A percentile compares a stretch with the other conserved stretches of the same genome.
phyloP scores from a whole-genome alignment of 202 grass and related monocot species.

The Elaeis oleifera region DNA sequence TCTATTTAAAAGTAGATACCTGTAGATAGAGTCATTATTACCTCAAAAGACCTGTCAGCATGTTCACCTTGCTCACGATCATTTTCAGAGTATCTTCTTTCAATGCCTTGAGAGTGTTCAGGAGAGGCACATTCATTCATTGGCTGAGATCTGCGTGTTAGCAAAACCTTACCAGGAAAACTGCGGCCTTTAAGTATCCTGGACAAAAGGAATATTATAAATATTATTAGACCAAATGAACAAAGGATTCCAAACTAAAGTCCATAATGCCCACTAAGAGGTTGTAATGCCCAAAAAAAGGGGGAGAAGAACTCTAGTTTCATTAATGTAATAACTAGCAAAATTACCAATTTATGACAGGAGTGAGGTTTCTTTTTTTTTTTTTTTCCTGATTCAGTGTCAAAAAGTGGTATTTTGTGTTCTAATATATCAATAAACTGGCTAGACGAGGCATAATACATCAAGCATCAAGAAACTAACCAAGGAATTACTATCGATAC shows the following conservation, averaged over 20 bases:
- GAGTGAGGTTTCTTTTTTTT: not conserved
- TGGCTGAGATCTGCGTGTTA: constrained; percentile 62
- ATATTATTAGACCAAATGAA: no score
- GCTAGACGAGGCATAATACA: no score
- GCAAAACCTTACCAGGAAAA: constrained; percentile 84
- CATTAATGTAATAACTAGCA: not conserved
- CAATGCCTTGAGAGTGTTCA: constrained; percentile 33
- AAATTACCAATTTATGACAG: not conserved
- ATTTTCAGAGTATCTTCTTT: constrained; percentile 38
- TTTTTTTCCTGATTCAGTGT: not conserved
- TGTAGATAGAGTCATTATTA: constrained; percentile 13
- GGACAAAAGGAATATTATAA: constrained; percentile 9
- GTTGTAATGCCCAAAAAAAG: no score
- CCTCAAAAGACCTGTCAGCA: constrained; percentile 44
- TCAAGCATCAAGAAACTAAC: no score
- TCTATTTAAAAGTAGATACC: no score
- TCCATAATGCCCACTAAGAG: no score
- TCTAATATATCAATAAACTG: no score
- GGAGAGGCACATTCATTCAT: constrained; percentile 35
- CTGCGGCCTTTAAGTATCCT: constrained; percentile 91
- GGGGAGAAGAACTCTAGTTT: no score
- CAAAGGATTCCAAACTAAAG: no score
- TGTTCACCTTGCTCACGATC: constrained; percentile 47
- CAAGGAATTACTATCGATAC: not conserved
- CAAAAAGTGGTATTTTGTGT: no score